Base-by-base conservation (phyloP, 2,329 filamentous ascomycete genomes). In the Fusarium sp. region DNA sequence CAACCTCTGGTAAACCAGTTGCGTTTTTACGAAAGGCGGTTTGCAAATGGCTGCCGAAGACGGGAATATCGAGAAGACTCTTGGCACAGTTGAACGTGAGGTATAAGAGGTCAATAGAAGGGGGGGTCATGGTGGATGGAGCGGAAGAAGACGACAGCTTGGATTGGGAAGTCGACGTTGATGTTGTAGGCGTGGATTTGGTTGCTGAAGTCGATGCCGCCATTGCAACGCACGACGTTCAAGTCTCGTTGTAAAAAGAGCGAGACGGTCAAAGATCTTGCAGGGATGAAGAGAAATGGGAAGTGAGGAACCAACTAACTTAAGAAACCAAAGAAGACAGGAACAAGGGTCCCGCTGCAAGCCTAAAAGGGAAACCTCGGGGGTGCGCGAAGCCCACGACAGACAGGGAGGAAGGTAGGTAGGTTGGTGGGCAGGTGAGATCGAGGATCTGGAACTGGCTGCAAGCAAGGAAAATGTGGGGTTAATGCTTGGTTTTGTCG, bases 31-130 rank as follows among this genome's bases (percentile, higher is more conserved):
- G 81, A 62, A 96, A 87, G 27, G 86, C 85, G 70, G 81, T 80
- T 78, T 92, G 89, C 73, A 97, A 84, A 77, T 94, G 91, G 15
- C 88, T 83, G 18, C 93, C 91, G 76, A 98, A 94, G 56, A 89
- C 85, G 41, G 90, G 84, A 27, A 90, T 85, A 74, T 95, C 87
- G 77, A 97, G 89, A 13, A 90, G 82, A 59, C 86, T 86, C 74
- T 93, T 93, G 36, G 88, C 95, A 78, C 94, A 97, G 80, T 98
- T 98, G 85, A 96, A 97, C 15, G 95, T 97, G 59, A 97, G 82
- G 70, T 97, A 87, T 77, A 97, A 92, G 62, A 94, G 83, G 76
- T 91, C 90, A 61, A 97, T 85, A 42, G 54, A 86, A 82, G 47
- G 86, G 85, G 55, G 80, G 59, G 82, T 78, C 83, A 80, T 80